These are phyloP conservation scores for Nymphaea thermarum DNA, from an alignment of 164 flowering plant genomes.

Conservation along the genomic window DNA sequence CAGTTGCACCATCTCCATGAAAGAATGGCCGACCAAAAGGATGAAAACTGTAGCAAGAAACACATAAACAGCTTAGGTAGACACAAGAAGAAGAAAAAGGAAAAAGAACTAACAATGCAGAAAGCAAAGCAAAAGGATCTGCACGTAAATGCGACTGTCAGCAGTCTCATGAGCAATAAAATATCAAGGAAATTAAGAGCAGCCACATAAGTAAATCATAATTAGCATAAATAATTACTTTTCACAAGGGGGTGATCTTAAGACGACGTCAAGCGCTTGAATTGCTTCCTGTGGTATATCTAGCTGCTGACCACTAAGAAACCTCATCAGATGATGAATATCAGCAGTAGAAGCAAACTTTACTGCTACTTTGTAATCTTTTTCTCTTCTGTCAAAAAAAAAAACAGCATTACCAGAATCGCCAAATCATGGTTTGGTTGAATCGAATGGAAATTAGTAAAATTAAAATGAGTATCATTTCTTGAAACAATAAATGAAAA, in stretches of 20 bases:
- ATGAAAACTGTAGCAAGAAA: slow-evolving; percentile 11
- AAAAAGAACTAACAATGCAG: no score
- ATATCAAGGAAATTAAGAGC: no score
- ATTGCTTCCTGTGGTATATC: not conserved
- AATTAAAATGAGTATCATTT: no score
- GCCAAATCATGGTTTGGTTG: no score
- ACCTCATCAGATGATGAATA: not conserved
- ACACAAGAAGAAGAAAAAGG: no score
- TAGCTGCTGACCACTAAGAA: not conserved
- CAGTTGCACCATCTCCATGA: not conserved
- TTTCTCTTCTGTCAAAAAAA: not conserved
- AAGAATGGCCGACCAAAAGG: slow-evolving; percentile 70
- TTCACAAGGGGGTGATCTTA: not conserved
- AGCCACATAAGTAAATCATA: not conserved
- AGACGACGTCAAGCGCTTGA: slow-evolving; percentile 1
- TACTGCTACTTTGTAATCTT: not conserved
- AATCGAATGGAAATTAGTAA: no score
- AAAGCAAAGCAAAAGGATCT: no score
- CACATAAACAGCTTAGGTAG: not conserved
- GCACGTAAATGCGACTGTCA: no score
- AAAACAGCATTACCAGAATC: not conserved
- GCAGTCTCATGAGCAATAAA: no score
- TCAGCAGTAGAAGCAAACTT: not conserved
- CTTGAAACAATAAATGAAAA: no score
- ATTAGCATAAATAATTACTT: not conserved